Evolutionary conservation across 176 grass and related monocot species (phyloP).

Genomic region (Juncus effusus): DNA sequence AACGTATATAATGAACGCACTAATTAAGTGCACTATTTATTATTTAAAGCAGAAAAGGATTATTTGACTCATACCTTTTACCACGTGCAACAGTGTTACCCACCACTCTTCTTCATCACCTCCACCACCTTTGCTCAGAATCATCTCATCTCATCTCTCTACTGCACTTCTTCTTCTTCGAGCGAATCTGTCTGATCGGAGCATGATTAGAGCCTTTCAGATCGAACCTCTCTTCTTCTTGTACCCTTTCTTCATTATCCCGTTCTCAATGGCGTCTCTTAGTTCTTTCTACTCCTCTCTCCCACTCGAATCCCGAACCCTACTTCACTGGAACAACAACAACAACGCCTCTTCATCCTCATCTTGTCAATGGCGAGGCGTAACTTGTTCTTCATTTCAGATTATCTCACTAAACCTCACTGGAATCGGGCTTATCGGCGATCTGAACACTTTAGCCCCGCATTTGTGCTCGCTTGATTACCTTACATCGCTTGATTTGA

Average conservation of each 20-base stretch:
- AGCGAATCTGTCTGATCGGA: not conserved
- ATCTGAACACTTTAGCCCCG: constrained; percentile 24
- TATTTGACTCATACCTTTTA: no score
- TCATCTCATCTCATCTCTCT: not conserved
- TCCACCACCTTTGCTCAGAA: constrained; percentile 1
- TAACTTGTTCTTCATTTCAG: constrained; percentile 38
- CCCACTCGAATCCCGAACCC: constrained; percentile 22
- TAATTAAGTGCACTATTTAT: no score
- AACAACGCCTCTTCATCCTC: not conserved
- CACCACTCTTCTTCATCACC: not conserved
- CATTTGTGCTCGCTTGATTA: constrained; percentile 35
- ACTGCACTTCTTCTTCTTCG: not conserved
- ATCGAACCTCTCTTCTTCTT: not conserved
- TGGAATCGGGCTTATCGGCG: constrained; percentile 27
- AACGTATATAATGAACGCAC: no score
- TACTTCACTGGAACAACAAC: constrained; percentile 32
- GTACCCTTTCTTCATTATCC: not conserved
- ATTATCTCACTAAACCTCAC: constrained; percentile 50
- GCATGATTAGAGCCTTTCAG: not conserved
- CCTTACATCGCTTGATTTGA: constrained; percentile 44
- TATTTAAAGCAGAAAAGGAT: no score
- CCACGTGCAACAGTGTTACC: no score
- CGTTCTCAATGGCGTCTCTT: constrained; percentile 19
- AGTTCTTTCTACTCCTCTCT: constrained; percentile 43
- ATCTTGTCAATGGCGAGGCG: constrained; percentile 41